A percentile compares a stretch with the other conserved stretches of the same genome.
Evolutionary conservation across 2,329 filamentous ascomycete genomes (phyloP).

Genomic region (Mycosphaerelloides madeirae): DNA sequence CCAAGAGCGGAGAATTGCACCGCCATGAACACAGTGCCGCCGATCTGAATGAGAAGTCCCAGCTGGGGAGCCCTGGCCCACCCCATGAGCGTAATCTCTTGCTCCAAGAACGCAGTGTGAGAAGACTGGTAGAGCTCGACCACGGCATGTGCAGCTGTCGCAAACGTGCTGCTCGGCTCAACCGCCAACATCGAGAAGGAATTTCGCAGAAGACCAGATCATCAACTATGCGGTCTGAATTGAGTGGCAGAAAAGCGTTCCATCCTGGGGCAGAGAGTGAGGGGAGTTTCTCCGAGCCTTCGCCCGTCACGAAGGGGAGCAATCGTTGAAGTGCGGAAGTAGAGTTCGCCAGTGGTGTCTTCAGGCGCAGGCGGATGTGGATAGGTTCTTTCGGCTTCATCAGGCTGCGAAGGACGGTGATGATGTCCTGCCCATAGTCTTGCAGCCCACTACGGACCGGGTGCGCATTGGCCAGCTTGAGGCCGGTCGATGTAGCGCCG

Average conservation of each 20-base stretch:
- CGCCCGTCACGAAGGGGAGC: constrained; percentile 9
- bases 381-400: constrained; percentile 1
- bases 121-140: constrained; percentile 16
- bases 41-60: constrained; percentile 11
- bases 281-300: constrained; percentile 4
- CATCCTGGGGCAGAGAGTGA: constrained; percentile 11
- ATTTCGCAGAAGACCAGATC: constrained; percentile 6
- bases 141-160: constrained; percentile 7
- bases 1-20: constrained; percentile 10
- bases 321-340: background rate
- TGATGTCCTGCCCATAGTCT: background rate
- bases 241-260: constrained; percentile 8
- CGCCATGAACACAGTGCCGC: constrained; percentile 12
- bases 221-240: constrained; percentile 1
- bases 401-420: background rate
- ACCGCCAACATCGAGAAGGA: constrained; percentile 15
- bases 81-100: constrained; percentile 9
- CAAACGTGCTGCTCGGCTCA: constrained; percentile 8
- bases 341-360: background rate
- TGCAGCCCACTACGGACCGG: background rate
- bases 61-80: constrained; percentile 14
- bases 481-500: constrained; percentile 7
- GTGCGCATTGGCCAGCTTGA: constrained; percentile 5
- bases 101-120: constrained; percentile 10
- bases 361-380: constrained; percentile 9